Conservation (phyloP, 2,329 filamentous ascomycete genomes). For the Hyphodiscus sp. region DNA sequence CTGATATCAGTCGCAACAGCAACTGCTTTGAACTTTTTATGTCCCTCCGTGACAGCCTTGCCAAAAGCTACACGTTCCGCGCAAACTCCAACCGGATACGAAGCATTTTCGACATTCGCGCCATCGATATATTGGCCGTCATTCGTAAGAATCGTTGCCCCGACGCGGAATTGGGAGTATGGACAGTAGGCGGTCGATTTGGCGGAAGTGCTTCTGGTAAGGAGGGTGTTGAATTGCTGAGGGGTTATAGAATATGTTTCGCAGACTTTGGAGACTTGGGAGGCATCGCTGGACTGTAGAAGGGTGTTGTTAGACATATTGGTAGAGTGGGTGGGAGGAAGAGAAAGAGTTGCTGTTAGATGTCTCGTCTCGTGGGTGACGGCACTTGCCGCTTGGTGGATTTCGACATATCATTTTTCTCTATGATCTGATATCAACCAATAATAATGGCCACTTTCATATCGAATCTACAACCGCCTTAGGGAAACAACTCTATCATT, state of each 20-base stretch:
- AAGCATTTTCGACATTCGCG: conserved; percentile 85
- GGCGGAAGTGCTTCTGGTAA: conserved; percentile 63
- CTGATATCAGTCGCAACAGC: conserved; percentile 77
- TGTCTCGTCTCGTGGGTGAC: neutral
- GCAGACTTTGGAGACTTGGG: conserved; percentile 31
- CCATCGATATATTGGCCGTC: conserved; percentile 50
- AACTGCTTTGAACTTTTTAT: conserved; percentile 61
- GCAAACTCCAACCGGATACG: conserved; percentile 91
- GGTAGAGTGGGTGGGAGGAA: neutral
- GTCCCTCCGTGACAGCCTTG: conserved; percentile 57
- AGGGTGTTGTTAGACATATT: conserved; percentile 17
- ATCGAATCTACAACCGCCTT: too few relatives aligned
- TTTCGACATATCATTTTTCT: neutral
- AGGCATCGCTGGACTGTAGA: conserved; percentile 24
- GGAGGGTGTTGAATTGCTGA: conserved; percentile 58
- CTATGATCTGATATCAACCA: too few relatives aligned
- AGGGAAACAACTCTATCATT: too few relatives aligned
- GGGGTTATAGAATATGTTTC: conserved; percentile 45
- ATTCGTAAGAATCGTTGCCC: conserved; percentile 65
- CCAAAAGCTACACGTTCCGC: conserved; percentile 87
- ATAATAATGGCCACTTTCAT: too few relatives aligned
- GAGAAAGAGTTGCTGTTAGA: conserved; percentile 24
- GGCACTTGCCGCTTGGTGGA: neutral
- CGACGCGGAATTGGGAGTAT: conserved; percentile 71
- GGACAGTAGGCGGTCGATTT: conserved; percentile 77